These are phyloP conservation scores for Lachancea quebecensis DNA, from an alignment of 805 yeast genomes.

Conservation along the genomic window DNA sequence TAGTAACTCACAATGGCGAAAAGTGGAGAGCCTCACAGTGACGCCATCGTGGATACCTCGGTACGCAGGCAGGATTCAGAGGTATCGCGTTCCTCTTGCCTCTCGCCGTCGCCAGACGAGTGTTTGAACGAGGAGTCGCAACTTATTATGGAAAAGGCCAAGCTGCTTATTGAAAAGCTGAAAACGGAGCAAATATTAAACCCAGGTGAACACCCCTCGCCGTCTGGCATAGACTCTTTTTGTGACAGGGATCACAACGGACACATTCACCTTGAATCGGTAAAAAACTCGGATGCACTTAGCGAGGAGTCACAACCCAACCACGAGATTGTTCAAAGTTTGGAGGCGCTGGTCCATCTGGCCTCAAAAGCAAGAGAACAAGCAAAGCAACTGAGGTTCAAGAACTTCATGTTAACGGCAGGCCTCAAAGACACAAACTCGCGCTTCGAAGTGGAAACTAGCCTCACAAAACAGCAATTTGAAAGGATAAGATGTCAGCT, in stretches of 20 bases:
- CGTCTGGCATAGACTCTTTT: background rate
- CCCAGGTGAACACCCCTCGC: background rate
- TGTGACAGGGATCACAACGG: background rate
- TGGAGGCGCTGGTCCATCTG: constrained; percentile 13
- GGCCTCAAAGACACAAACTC: constrained; percentile 19
- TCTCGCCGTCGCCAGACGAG: constrained; percentile 1
- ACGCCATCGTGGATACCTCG: too few relatives aligned
- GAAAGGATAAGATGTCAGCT: constrained; percentile 30
- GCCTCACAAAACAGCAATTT: constrained; percentile 27
- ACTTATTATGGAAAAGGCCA: constrained; percentile 7
- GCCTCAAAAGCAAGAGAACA: constrained; percentile 25
- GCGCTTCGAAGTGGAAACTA: constrained; percentile 25
- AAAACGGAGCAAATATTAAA: background rate
- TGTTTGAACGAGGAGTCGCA: constrained; percentile 3
- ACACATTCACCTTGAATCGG: background rate
- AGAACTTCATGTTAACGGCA: constrained; percentile 35
- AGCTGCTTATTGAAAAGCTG: constrained; percentile 1
- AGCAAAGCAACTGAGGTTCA: constrained; percentile 32
- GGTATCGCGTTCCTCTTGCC: too few relatives aligned
- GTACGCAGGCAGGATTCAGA: too few relatives aligned
- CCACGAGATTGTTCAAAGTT: background rate
- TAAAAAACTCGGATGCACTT: background rate
- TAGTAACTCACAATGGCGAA: too few relatives aligned
- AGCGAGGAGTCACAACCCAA: background rate
- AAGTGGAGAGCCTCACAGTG: too few relatives aligned